Evolutionary conservation across 129 eudicot genomes (phyloP).

Genomic region (Deinandra increscens): DNA sequence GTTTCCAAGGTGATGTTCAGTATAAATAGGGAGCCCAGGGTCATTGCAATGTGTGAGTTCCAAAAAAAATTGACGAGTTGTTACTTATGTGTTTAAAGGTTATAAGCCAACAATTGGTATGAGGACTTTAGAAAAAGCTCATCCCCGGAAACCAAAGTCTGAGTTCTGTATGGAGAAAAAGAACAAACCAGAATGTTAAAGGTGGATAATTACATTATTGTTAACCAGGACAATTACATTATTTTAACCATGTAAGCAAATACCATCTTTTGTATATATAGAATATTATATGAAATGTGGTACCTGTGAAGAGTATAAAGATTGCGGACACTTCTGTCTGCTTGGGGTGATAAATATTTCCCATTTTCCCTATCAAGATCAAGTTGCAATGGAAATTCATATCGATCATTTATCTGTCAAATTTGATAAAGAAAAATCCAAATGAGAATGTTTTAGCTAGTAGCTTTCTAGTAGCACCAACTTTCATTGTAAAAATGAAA

Average conservation of each 20-base stretch:
- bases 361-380: conserved; percentile 90
- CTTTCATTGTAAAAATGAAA: neutral
- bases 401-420: conserved; percentile 83
- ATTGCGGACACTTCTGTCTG: conserved; percentile 84
- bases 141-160: no score
- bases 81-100: no score
- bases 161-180: no score
- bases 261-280: neutral
- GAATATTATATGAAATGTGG: neutral
- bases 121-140: no score
- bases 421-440: neutral
- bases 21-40: no score
- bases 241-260: neutral
- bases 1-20: no score
- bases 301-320: conserved; percentile 93
- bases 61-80: no score
- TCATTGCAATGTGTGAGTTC: no score
- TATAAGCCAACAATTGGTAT: no score
- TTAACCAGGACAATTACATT: neutral
- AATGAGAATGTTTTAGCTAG: conserved; percentile 16
- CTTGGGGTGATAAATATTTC: conserved; percentile 83
- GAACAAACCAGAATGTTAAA: no score
- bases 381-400: conserved; percentile 87
- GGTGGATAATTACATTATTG: neutral
- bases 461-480: neutral